Evolutionary conservation across 225 moss, liverwort and hornwort genomes (phyloP).

Genomic region (Antitrichia curtipendula): DNA sequence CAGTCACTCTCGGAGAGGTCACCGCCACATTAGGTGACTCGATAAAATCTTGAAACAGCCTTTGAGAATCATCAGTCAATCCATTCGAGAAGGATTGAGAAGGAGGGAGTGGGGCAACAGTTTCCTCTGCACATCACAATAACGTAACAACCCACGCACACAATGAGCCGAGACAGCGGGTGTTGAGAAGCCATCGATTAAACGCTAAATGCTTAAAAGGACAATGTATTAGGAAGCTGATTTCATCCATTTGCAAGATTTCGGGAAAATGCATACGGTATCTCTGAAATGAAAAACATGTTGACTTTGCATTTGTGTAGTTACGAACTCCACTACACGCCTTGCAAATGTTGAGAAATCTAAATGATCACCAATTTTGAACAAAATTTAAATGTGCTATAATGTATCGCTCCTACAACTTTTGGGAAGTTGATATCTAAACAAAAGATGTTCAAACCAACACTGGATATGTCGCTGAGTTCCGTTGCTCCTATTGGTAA

Average conservation of each 20-base stretch:
- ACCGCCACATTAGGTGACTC: constrained; percentile 17
- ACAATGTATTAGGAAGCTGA: not conserved
- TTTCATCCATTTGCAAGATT: not conserved
- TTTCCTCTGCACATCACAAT: constrained; percentile 38
- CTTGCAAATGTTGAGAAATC: not conserved
- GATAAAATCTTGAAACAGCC: constrained; percentile 28
- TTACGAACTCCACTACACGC: not conserved
- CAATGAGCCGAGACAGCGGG: not conserved
- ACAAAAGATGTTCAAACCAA: not conserved
- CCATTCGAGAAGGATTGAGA: constrained; percentile 16
- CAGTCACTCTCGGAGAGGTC: constrained; percentile 14
- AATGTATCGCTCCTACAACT: not conserved
- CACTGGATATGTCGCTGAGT: not conserved
- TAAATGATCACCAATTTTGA: not conserved
- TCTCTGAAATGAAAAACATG: not conserved
- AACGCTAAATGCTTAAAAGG: not conserved
- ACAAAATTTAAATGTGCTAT: not conserved
- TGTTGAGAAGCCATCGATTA: not conserved
- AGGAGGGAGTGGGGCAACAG: constrained; percentile 42
- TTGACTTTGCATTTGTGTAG: not conserved
- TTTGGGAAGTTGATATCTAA: not conserved
- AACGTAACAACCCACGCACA: not conserved
- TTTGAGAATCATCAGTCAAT: constrained; percentile 2
- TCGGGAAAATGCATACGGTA: not conserved
- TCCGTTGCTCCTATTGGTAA: not conserved